Base-by-base conservation (phyloP, 129 eudicot species). In the Arctium minus region DNA sequence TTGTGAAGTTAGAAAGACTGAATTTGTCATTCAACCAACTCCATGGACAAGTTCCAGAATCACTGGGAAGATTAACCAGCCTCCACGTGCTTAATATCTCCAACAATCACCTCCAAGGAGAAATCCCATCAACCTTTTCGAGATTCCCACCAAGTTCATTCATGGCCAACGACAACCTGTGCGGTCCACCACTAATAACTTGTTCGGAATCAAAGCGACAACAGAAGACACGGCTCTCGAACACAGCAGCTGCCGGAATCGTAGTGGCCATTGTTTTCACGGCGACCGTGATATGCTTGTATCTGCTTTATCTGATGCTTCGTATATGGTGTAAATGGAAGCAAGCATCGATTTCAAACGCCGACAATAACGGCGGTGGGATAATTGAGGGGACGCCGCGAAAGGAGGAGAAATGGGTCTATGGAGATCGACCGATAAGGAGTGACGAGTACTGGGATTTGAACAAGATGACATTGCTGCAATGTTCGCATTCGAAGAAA, bases 311-410 rank as follows among this genome's bases (percentile, higher is more conserved):
- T 39, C 56, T 91, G 37, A 95, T 95, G 97, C 80, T 91, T 36
- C 89, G 97, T 75, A 92, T 95, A 8, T 95, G 98, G 98, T 89
- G 88, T 86, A 91, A 87, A 65, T 95, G 98, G 98, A 89, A 90
- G 79, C 90, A 83, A 42, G 97, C 89, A 27, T 85, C 97, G 29
- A 84, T 95, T 86, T 88, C 97, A 3, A 88, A 86, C 82, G 86
- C 91, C 1, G 98, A 82, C 29, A 67, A 79, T 6, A 36, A 31
- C 18, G 64, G 29, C 6, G 79, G 72, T 10, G 90, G 87, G 32
- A 81, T 70, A 6, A 6, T 27, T 29, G 90, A 90, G 8, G 38
- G 75, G 39, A 82, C 84, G n/a, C 84, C 82, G 13, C 87, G 86
- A 42, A 88, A 85, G 46, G 90, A 85, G 31, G 96, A 89, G 81